These are phyloP conservation scores for Colletotrichum plurivorum DNA, from an alignment of 2,329 filamentous ascomycete genomes.

Conservation along the genomic window DNA sequence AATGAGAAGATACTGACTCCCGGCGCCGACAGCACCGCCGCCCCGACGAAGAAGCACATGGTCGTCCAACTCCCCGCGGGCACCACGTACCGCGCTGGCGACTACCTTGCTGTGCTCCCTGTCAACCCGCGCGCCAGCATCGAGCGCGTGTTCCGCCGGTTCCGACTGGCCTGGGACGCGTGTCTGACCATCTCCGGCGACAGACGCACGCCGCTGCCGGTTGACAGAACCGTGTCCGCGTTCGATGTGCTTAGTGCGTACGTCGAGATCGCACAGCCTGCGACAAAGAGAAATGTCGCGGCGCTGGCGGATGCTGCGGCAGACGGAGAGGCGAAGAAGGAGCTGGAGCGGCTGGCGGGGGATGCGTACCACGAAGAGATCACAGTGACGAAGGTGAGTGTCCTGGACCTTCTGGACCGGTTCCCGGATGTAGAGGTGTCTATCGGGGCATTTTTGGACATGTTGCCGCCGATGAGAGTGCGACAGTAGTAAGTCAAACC, in stretches of 20 bases:
- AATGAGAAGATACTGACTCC: conserved; percentile 64
- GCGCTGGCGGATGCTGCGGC: conserved; percentile 40
- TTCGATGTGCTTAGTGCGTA: conserved; percentile 77
- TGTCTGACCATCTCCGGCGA: conserved; percentile 72
- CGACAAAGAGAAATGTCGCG: conserved; percentile 71
- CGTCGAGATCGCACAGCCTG: conserved; percentile 80
- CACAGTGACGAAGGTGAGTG: conserved; percentile 64
- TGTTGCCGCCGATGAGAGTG: conserved; percentile 73
- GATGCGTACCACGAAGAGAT: conserved; percentile 56
- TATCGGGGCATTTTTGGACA: conserved; percentile 71
- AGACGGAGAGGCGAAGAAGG: conserved; percentile 51
- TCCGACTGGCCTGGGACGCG: conserved; percentile 78
- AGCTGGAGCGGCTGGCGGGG: conserved; percentile 55
- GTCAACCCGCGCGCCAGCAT: conserved; percentile 76
- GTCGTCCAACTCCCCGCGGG: conserved; percentile 77
- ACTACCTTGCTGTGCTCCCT: conserved; percentile 82
- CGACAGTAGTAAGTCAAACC: conserved; percentile 49
- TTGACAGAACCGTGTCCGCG: conserved; percentile 70
- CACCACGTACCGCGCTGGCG: conserved; percentile 78
- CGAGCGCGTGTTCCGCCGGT: conserved; percentile 74
- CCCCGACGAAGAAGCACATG: conserved; percentile 75
- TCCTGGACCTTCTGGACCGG: conserved; percentile 74
- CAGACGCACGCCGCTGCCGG: conserved; percentile 67
- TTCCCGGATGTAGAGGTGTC: conserved; percentile 67
- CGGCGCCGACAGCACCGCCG: conserved; percentile 51